Evolutionary conservation across 371 early-diverging fungal species (phyloP), one percentile per base, ranked within the genome.

Genomic region (Mortierella sp.): DNA sequence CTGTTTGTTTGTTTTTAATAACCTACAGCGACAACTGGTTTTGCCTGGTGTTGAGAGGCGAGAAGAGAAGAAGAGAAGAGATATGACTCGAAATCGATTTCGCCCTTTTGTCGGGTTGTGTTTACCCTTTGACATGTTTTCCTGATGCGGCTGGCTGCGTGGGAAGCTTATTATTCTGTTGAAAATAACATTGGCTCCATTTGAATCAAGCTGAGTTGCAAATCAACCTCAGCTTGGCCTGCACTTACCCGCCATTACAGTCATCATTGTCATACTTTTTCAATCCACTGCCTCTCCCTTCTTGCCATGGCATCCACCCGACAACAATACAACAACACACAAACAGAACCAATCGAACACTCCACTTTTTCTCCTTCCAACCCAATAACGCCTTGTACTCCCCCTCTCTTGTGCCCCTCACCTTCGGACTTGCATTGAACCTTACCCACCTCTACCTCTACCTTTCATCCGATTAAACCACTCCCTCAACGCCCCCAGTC

Each of bases 91-190:
- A 63, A 63, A 63, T 84, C 84, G 35, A 81, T 81, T 81, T 49
- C 75, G 84, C 84, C 84, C 80, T 81, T 84, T 81, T 83, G 83
- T 74, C 70, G 77, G 63, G 72, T 38, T 44, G 55, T 43, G 35
- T 29, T 70, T 55, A 58, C 29, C 41, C 16, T 49, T 29, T 58
- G 18, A 46, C 56, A 49, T 51, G 18, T 21, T 38, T 16, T 43
- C 43, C 43, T 51, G 18, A 38, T 41, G 14, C n/a, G 24, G 41
- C 21, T 58, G 24, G 41, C 21, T 58, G 56, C 70, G 77, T 80
- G 81, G 68, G 77, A 72, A 76, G 56, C 75, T 79, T 74, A 55
- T 46, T 58, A 14, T 70, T 41, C 68, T 51, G 32, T 18, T 27
- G 12, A 4, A 32, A n/a, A 58, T 12, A 46, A 46, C 3, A 46